A percentile compares a stretch with the other conserved stretches of the same genome.
Conservation (phyloP, 2,329 filamentous ascomycete genomes). For the Cladophialophora chaetospira region DNA sequence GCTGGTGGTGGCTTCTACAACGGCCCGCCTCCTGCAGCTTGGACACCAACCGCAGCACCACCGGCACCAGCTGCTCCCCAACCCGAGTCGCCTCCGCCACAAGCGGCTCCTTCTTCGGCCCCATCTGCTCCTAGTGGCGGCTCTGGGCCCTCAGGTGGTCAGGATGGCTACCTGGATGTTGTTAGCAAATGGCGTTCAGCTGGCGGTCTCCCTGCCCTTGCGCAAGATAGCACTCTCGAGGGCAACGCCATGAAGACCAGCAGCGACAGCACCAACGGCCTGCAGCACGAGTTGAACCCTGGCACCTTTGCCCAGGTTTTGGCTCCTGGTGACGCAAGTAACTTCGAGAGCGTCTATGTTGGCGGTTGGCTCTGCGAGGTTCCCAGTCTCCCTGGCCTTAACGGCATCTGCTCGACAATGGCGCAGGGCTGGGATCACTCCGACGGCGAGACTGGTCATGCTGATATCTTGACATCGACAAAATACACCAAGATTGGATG, state of each 20-base stretch:
- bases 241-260: slow-evolving; percentile 32
- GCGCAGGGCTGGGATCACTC: slow-evolving; percentile 30
- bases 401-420: slow-evolving; percentile 28
- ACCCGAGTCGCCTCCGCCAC: slow-evolving; percentile 32
- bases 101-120: not conserved
- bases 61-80: slow-evolving; percentile 54
- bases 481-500: slow-evolving; percentile 29
- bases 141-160: not conserved
- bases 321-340: slow-evolving; percentile 26
- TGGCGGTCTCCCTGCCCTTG: slow-evolving; percentile 23
- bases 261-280: slow-evolving; percentile 23
- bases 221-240: slow-evolving; percentile 27
- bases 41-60: slow-evolving; percentile 38
- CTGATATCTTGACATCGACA: slow-evolving; percentile 23
- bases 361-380: slow-evolving; percentile 35
- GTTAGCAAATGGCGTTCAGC: slow-evolving; percentile 28
- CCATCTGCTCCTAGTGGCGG: not conserved
- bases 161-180: slow-evolving; percentile 26
- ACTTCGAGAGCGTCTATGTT: slow-evolving; percentile 33
- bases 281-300: slow-evolving; percentile 33
- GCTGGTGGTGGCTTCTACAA: not conserved
- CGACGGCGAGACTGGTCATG: slow-evolving; percentile 31
- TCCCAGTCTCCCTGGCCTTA: slow-evolving; percentile 24
- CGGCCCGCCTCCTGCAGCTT: not conserved
- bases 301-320: slow-evolving; percentile 33